These are phyloP conservation scores for Coemansia interrupta DNA, from an alignment of 192 early-diverging fungal genomes.

Conservation along the genomic window DNA sequence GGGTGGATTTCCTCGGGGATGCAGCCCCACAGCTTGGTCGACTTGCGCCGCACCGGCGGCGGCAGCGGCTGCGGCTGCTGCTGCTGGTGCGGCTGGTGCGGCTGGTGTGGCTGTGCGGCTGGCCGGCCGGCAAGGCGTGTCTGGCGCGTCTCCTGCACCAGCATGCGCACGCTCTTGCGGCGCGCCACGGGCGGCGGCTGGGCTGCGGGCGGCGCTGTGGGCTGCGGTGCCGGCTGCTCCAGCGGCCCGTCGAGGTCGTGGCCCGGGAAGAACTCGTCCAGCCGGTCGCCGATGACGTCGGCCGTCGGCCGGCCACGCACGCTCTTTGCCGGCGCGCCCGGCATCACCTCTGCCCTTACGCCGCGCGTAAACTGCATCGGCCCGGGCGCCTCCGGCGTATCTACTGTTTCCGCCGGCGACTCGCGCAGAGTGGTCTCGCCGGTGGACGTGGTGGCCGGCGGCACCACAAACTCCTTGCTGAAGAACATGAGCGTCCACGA, in stretches of 20 bases:
- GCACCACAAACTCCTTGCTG: slow-evolving; percentile 48
- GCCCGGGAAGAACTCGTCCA: slow-evolving; percentile 71
- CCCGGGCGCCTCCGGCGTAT: slow-evolving; percentile 11
- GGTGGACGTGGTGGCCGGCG: background rate
- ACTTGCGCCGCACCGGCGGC: slow-evolving; percentile 46
- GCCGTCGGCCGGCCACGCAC: slow-evolving; percentile 57
- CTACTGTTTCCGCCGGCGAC: background rate
- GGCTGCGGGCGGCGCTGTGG: background rate
- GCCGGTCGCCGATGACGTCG: slow-evolving; percentile 63
- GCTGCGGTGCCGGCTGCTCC: slow-evolving; percentile 35
- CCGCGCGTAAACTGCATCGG: slow-evolving; percentile 46
- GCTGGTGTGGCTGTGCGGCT: slow-evolving; percentile 1
- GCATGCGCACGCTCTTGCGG: slow-evolving; percentile 54
- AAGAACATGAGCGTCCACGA: slow-evolving; percentile 55
- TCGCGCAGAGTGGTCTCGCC: background rate
- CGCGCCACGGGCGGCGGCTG: slow-evolving; percentile 15
- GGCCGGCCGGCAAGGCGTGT: slow-evolving; percentile 4
- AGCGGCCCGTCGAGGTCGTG: slow-evolving; percentile 74
- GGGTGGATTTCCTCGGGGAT: slow-evolving; percentile 51
- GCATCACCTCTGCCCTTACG: slow-evolving; percentile 42
- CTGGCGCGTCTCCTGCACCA: slow-evolving; percentile 47
- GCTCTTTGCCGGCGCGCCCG: slow-evolving; percentile 28
- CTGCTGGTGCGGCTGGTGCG: no score
- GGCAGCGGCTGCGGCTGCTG: slow-evolving; percentile 1
- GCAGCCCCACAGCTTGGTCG: slow-evolving; percentile 54